Base-by-base conservation (phyloP, 345 rosid genomes). In the Eucalyptus decipiens region DNA sequence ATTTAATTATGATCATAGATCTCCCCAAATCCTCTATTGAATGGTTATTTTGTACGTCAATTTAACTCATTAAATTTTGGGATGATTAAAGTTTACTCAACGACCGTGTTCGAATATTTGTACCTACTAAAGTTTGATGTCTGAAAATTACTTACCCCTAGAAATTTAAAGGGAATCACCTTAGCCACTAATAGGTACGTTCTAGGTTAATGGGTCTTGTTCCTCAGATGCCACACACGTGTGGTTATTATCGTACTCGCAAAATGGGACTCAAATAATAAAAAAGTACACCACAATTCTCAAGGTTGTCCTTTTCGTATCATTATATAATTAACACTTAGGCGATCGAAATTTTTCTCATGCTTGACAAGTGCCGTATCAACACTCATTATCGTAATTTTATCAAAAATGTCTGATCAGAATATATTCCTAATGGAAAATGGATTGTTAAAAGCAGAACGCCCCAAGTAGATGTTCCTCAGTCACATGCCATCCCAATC, bases 41-140 rank as follows among this genome's bases (percentile, higher is more conserved):
- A 1, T 62, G 32, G 34, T 62, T 2, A 62, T 6, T 62, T 62
- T 28, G 34, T 12, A 11, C 3, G 2, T 62, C 0, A 1, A 11
- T 62, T 30, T 28, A 28, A 62, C 69, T 28, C 32, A 62, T 28
- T 62, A 1, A 17, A 2, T 60, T 1, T 60, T 28, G 8, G 32
- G 67, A 60, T 60, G 67, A 60, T 28, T 60, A 28, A 26, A 28
- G 67, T 28, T 60, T 60, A 28, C 4, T 6, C 67, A 7, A 0
- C 0, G n/a, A 28, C 7, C 8, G 1, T 6, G 67, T 65, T 0
- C 3, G 19, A n/a, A 65, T 7, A 65, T n/a, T 1, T 15, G 3
- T 65, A 65, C 37, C 72, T n/a, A n/a, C 37, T 65, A 0, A 30
- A 65, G 19, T 65, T 30, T 65, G 72, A 65, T 30, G 72, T 65